A percentile compares a stretch with the other conserved stretches of the same genome.
phyloP scores from a whole-genome alignment of 75 land plant genomes.

The Azolla pinnata region DNA sequence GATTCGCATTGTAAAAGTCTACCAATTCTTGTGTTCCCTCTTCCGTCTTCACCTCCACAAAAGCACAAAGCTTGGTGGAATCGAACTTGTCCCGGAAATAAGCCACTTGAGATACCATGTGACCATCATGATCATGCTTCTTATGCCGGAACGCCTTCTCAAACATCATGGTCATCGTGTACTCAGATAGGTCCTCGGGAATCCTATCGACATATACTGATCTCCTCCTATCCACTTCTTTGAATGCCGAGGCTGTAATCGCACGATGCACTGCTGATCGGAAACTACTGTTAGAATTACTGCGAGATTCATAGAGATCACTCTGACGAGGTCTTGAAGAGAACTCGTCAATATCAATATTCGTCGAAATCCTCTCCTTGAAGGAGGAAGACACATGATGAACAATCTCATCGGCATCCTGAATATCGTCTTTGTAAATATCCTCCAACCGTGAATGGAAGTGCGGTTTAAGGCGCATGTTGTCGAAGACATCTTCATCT shows the following conservation, averaged over 20 bases:
- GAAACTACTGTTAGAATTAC: background rate
- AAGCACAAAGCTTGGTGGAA: constrained; percentile 18
- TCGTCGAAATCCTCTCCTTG: background rate
- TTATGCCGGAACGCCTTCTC: constrained; percentile 13
- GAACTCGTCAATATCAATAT: background rate
- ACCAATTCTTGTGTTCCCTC: constrained; percentile 16
- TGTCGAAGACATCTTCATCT: constrained; percentile 25
- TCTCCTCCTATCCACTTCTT: constrained; percentile 23
- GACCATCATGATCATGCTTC: background rate
- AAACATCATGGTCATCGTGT: constrained; percentile 11
- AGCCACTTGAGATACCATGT: constrained; percentile 15
- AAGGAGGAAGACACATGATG: background rate
- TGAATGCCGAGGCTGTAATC: constrained; percentile 11
- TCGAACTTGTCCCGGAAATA: constrained; percentile 22
- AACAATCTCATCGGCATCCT: constrained; percentile 8
- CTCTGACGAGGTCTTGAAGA: background rate
- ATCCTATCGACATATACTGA: constrained; percentile 22
- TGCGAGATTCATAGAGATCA: background rate
- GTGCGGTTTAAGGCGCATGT: constrained; percentile 28
- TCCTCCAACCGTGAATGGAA: constrained; percentile 28
- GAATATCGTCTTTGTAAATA: constrained; percentile 12
- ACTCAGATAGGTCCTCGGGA: constrained; percentile 12
- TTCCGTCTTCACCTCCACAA: constrained; percentile 17
- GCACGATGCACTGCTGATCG: constrained; percentile 9
- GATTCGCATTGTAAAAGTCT: constrained; percentile 12